phyloP scores from a whole-genome alignment of 2,329 filamentous ascomycete genomes.

The Dothideomycetidae sp. region DNA sequence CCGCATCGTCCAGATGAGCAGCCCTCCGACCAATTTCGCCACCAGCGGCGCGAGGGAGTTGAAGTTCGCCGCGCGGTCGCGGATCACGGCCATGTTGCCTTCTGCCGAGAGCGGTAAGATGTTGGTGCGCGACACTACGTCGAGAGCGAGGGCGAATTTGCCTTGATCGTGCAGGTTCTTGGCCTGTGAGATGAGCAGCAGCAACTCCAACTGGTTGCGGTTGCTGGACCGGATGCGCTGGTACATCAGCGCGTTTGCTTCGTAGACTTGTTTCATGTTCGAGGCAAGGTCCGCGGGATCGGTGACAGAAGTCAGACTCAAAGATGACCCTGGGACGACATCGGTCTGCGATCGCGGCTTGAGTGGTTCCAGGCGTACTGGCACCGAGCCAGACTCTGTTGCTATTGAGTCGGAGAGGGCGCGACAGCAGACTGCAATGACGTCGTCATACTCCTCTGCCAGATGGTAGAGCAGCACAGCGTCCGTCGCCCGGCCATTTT shows the following conservation, averaged over 20 bases:
- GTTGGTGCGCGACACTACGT: conserved; percentile 57
- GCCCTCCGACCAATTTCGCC: conserved; percentile 74
- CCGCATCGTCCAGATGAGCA: conserved; percentile 86
- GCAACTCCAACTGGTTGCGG: conserved; percentile 42
- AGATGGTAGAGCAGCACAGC: conserved; percentile 90
- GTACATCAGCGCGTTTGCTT: conserved; percentile 45
- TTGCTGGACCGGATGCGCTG: conserved; percentile 44
- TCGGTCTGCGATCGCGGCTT: conserved; percentile 46
- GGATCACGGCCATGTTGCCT: conserved; percentile 66
- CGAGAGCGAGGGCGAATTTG: conserved; percentile 47
- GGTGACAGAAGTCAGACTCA: conserved; percentile 54
- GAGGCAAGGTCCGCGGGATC: conserved; percentile 49
- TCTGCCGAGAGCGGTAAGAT: conserved; percentile 66
- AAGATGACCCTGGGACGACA: conserved; percentile 36
- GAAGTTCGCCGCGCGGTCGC: conserved; percentile 68
- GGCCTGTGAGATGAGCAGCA: conserved; percentile 47
- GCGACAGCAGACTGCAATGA: conserved; percentile 79
- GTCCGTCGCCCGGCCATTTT: conserved; percentile 84
- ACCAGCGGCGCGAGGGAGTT: conserved; percentile 64
- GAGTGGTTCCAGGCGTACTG: conserved; percentile 62
- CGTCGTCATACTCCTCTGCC: conserved; percentile 86
- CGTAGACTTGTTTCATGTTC: conserved; percentile 50
- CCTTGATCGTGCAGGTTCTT: conserved; percentile 45
- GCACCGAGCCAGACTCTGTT: conserved; percentile 69
- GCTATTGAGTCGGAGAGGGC: conserved; percentile 81